These are phyloP conservation scores for Ruellia speciosa DNA, from an alignment of 305 asterid genomes.

Conservation along the genomic window DNA sequence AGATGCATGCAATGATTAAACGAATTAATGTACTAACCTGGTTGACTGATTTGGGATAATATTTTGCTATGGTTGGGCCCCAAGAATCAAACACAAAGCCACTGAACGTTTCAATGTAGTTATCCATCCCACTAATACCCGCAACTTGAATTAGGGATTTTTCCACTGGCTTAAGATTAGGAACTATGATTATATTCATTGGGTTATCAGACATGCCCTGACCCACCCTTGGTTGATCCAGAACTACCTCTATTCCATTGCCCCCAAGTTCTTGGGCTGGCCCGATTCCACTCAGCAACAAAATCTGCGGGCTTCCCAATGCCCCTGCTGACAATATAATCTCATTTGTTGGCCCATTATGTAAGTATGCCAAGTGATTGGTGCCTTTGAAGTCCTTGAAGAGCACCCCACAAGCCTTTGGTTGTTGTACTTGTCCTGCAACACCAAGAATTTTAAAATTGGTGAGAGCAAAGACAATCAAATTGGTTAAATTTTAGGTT, in stretches of 20 bases:
- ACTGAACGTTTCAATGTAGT: too few relatives aligned
- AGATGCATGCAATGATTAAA: too few relatives aligned
- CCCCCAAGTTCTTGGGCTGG: conserved; percentile 28
- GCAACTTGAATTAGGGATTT: too few relatives aligned
- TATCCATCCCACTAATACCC: too few relatives aligned
- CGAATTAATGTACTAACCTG: too few relatives aligned
- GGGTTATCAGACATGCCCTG: conserved; percentile 71
- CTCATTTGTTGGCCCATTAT: conserved; percentile 36
- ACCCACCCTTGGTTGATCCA: conserved; percentile 36
- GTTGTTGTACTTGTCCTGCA: conserved; percentile 48
- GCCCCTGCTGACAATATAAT: conserved; percentile 65
- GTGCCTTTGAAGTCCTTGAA: conserved; percentile 35
- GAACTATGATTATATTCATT: conserved; percentile 41
- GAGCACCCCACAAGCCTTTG: conserved; percentile 43
- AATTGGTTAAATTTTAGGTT: too few relatives aligned
- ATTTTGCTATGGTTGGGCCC: too few relatives aligned
- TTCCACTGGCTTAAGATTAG: too few relatives aligned
- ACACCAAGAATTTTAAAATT: too few relatives aligned
- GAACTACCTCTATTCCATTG: conserved; percentile 19
- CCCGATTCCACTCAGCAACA: conserved; percentile 80
- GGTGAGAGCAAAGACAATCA: too few relatives aligned
- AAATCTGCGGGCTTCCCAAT: conserved; percentile 71
- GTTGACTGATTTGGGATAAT: too few relatives aligned
- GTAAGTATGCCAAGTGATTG: conserved; percentile 41
- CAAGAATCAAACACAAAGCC: too few relatives aligned